Evolutionary conservation across 225 moss, liverwort and hornwort species (phyloP), one percentile per base, ranked within the genome.

Genomic region (Rhytidiadelphus loreus): DNA sequence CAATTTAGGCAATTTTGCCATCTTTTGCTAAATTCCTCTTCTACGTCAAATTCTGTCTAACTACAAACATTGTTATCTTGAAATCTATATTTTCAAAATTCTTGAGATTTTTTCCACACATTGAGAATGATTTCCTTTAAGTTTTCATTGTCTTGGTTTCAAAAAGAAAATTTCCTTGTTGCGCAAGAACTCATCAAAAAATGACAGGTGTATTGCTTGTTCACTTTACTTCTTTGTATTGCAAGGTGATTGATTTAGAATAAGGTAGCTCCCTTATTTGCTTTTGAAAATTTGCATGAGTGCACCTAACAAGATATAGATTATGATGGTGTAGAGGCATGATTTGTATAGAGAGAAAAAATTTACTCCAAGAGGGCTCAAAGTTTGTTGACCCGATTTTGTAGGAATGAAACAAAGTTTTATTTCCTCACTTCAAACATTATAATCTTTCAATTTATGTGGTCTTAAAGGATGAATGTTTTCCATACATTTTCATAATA

Each of bases 171-270:
- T 12, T 66, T n/a, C 13, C 3, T 69, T 0, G 1, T 24, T 39
- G 23, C 13, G 4, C 8, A 13, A 24, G 5, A 24, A 13, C 39
- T 69, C 39, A 69, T 39, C 24, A 24, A n/a, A 69, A n/a, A 39
- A 69, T 24, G 7, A 39, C 3, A 8, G 13, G 2, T 39, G 1
- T 23, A 39, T 39, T 39, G 2, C 1, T 0, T 12, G 0, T n/a
- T n/a, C 7, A 68, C 23, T 12, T 37, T 7, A 66, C 37, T 3
- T 7, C 7, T 66, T 4, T 12, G 2, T 66, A 66, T 12, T 66
- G 4, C 4, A 66, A 1, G 12, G 6, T 66, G 21, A 66, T 66
- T 66, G 21, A 66, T 66, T 37, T 21, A 68, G 7, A 68, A 0
- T n/a, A 10, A 12, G 1, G 22, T n/a, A 12, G 12, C 6, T 2